phyloP scores from a whole-genome alignment of 2,329 filamentous ascomycete genomes.

The Gyromitra esculenta region DNA sequence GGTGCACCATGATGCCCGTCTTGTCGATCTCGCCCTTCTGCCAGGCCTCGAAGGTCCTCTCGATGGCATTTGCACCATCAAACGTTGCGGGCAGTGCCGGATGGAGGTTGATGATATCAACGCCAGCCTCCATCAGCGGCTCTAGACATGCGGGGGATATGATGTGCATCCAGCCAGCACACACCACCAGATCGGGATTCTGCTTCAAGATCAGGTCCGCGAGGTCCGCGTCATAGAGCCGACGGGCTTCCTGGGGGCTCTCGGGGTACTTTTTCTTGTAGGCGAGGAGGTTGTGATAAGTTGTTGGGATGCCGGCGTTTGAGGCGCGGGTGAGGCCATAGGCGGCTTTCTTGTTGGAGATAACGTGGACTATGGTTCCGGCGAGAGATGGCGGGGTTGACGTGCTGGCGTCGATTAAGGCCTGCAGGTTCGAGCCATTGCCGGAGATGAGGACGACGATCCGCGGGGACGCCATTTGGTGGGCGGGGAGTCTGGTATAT shows the following conservation, averaged over 20 bases:
- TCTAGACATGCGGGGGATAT: slow-evolving; percentile 75
- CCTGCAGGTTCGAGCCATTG: slow-evolving; percentile 81
- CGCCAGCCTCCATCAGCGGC: slow-evolving; percentile 70
- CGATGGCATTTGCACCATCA: slow-evolving; percentile 80
- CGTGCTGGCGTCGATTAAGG: slow-evolving; percentile 71
- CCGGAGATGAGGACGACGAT: slow-evolving; percentile 76
- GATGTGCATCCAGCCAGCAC: slow-evolving; percentile 89
- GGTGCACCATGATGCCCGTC: slow-evolving; percentile 88
- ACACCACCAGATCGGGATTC: slow-evolving; percentile 77
- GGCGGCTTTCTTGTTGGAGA: slow-evolving; percentile 72
- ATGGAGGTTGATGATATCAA: slow-evolving; percentile 84
- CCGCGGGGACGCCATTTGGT: neutral
- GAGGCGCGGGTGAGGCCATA: slow-evolving; percentile 72
- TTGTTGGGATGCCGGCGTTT: slow-evolving; percentile 72
- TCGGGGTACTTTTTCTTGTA: slow-evolving; percentile 75
- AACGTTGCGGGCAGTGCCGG: slow-evolving; percentile 78
- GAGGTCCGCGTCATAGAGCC: slow-evolving; percentile 78
- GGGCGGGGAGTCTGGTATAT: neutral
- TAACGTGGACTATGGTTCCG: slow-evolving; percentile 67
- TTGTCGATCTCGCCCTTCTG: slow-evolving; percentile 72
- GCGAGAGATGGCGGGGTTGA: slow-evolving; percentile 61
- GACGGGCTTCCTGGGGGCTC: slow-evolving; percentile 68
- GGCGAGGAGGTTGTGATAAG: slow-evolving; percentile 82
- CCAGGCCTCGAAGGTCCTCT: slow-evolving; percentile 79
- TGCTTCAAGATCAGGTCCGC: slow-evolving; percentile 72